Evolutionary conservation across 257 asterid genomes (phyloP).

Genomic region (Salvia rosmarinus): DNA sequence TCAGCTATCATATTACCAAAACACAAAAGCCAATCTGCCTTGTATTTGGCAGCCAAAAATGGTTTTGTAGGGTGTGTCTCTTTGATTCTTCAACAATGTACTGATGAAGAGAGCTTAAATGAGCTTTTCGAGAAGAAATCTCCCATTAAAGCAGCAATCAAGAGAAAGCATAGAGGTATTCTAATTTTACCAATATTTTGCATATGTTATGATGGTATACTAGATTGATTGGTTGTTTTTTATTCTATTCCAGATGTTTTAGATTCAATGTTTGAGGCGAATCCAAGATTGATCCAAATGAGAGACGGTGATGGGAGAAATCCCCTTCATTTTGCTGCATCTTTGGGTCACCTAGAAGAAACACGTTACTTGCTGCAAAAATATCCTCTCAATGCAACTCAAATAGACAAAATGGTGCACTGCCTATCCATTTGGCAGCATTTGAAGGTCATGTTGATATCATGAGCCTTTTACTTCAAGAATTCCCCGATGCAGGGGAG

Average conservation of each 20-base stretch:
- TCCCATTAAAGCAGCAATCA: conserved; percentile 32
- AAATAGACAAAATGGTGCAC: conserved; percentile 33
- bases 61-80: conserved; percentile 33
- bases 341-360: conserved; percentile 28
- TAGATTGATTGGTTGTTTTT: too few relatives aligned
- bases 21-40: conserved; percentile 28
- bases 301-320: conserved; percentile 23
- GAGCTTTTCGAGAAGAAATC: conserved; percentile 24
- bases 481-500: conserved; percentile 31
- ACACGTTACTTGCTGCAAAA: neutral
- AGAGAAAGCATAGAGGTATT: conserved; percentile 21
- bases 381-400: neutral
- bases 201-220: neutral
- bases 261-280: conserved; percentile 28
- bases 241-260: conserved; percentile 28
- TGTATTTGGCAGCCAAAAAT: conserved; percentile 42
- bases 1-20: conserved; percentile 17
- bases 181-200: neutral
- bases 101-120: neutral
- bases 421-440: conserved; percentile 43
- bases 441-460: conserved; percentile 17
- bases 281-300: conserved; percentile 14
- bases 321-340: conserved; percentile 42
- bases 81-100: neutral
- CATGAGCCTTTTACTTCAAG: conserved; percentile 12